A percentile compares a stretch with the other conserved stretches of the same genome.
Conservation (phyloP, 2,329 filamentous ascomycete species). For the Thielaviopsis ethacetica region DNA sequence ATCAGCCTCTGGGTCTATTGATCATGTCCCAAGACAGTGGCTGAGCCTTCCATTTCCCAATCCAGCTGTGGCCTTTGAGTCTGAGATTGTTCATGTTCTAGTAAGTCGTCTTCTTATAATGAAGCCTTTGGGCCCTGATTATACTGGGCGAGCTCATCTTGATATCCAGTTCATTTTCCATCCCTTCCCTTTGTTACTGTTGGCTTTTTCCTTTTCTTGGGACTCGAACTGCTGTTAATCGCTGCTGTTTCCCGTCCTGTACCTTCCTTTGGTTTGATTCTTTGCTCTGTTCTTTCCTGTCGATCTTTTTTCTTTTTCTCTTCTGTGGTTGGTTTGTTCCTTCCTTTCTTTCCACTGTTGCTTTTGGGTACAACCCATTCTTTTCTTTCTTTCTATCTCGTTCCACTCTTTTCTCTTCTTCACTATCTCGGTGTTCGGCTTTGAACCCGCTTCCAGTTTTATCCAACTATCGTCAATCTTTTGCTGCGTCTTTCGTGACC, state of each 20-base stretch:
- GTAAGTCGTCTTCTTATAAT: background rate
- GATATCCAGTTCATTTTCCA: background rate
- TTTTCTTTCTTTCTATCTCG: background rate
- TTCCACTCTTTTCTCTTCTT: background rate
- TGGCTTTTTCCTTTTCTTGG: background rate
- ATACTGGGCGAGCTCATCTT: background rate
- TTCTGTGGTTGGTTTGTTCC: no score
- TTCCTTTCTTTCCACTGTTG: background rate
- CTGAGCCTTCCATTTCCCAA: background rate
- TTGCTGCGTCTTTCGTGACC: background rate
- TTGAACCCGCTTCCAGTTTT: background rate
- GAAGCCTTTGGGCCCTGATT: background rate
- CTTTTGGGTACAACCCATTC: background rate
- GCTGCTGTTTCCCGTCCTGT: background rate
- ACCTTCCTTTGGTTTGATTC: background rate
- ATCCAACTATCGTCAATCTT: background rate
- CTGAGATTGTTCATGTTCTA: background rate
- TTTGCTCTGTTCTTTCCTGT: background rate
- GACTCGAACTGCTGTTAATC: background rate
- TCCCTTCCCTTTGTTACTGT: background rate
- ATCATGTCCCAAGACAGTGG: background rate
- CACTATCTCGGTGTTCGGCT: background rate
- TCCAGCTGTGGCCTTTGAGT: background rate
- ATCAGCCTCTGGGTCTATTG: background rate
- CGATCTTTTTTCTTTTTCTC: background rate